A percentile compares a stretch with the other conserved stretches of the same genome.
These are phyloP conservation scores for Arabidopsis arenosa DNA, from an alignment of 345 rosid species.

Conservation along the genomic window DNA sequence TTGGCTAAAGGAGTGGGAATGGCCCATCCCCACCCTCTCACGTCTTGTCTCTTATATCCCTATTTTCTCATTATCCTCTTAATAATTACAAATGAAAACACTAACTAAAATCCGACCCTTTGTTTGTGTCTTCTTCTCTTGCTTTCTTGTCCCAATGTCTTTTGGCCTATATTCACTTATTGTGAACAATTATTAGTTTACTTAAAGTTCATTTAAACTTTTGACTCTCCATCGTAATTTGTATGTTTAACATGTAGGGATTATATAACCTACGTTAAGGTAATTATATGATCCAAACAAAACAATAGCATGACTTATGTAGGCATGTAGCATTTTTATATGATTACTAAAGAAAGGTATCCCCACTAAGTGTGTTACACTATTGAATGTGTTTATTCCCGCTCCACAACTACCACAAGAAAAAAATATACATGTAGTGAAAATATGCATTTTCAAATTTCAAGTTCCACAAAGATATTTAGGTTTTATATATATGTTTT, in stretches of 20 bases:
- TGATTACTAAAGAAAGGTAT: not conserved
- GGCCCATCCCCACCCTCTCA: conserved; percentile 51
- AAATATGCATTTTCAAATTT: not conserved
- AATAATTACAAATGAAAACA: conserved; percentile 38
- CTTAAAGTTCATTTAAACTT: conserved; percentile 23
- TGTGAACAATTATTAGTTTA: not conserved
- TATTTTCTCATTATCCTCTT: conserved; percentile 34
- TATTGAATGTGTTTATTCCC: not conserved
- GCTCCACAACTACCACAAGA: no score
- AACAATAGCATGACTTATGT: conserved; percentile 9
- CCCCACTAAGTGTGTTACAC: not conserved
- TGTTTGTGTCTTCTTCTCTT: conserved; percentile 28
- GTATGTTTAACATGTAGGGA: conserved; percentile 16
- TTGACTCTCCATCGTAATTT: conserved; percentile 31
- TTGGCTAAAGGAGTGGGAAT: conserved; percentile 50
- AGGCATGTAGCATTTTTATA: not conserved
- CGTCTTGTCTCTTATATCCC: conserved; percentile 47
- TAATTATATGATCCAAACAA: conserved; percentile 22
- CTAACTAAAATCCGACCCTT: conserved; percentile 17
- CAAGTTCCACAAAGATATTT: not conserved
- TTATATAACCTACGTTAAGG: not conserved
- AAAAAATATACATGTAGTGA: no score
- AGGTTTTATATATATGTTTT: not conserved
- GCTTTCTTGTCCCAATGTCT: conserved; percentile 17
- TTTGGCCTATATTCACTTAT: conserved; percentile 25